These are phyloP conservation scores for Kickxella alabastrina DNA, from an alignment of 192 early-diverging fungal genomes.

Conservation along the genomic window DNA sequence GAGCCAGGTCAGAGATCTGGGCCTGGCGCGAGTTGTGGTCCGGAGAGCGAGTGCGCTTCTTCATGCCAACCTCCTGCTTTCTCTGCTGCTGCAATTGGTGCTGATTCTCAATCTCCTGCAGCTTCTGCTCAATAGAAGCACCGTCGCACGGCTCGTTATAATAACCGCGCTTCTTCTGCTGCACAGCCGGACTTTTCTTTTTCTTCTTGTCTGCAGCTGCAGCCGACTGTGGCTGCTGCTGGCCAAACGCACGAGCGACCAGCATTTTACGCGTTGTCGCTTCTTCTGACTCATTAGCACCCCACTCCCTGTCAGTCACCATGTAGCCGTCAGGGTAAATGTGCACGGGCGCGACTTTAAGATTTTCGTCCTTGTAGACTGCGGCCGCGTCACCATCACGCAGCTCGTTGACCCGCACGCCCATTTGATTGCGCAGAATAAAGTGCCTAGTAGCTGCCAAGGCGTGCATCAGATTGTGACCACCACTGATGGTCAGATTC, in stretches of 20 bases:
- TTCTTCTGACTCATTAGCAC: slow-evolving; percentile 27
- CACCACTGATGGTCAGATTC: slow-evolving; percentile 65
- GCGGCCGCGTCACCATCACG: slow-evolving; percentile 33
- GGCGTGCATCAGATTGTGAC: slow-evolving; percentile 75
- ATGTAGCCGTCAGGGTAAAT: slow-evolving; percentile 54
- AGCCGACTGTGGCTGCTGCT: slow-evolving; percentile 10
- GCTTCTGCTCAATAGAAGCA: slow-evolving; percentile 18
- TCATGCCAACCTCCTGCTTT: slow-evolving; percentile 4
- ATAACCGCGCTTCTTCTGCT: slow-evolving; percentile 33
- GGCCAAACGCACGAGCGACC: slow-evolving; percentile 31
- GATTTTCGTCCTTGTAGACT: slow-evolving; percentile 61
- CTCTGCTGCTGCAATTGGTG: not conserved
- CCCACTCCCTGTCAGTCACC: slow-evolving; percentile 6
- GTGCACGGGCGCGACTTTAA: slow-evolving; percentile 63
- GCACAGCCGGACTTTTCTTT: slow-evolving; percentile 1
- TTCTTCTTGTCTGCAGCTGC: slow-evolving; percentile 5
- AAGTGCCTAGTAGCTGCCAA: slow-evolving; percentile 76
- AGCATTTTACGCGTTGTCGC: slow-evolving; percentile 10
- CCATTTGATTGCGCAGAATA: slow-evolving; percentile 60
- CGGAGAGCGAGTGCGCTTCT: slow-evolving; percentile 34
- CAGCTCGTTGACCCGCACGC: slow-evolving; percentile 59
- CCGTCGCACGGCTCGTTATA: slow-evolving; percentile 29
- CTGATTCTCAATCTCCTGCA: slow-evolving; percentile 32
- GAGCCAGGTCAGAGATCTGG: slow-evolving; percentile 10
- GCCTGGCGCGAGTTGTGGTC: slow-evolving; percentile 10